phyloP scores from a whole-genome alignment of 495 filamentous ascomycete genomes.

The Mytilinidion resinicola region DNA sequence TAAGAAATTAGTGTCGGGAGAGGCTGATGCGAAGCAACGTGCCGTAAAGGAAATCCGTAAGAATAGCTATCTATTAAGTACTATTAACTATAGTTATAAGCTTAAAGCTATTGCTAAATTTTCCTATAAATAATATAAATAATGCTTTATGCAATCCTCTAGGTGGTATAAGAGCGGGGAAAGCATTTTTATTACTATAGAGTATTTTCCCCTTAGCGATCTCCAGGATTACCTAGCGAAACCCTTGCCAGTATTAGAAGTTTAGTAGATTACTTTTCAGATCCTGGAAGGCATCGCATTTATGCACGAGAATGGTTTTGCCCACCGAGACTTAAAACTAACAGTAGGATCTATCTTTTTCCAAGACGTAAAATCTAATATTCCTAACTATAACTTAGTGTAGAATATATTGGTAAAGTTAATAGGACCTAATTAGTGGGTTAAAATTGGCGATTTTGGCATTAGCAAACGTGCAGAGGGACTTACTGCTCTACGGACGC shows the following conservation, averaged over 20 bases:
- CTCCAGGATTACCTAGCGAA: not conserved
- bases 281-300: slow-evolving; percentile 20
- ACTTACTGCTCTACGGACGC: slow-evolving; percentile 7
- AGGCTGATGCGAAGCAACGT: slow-evolving; percentile 19
- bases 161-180: slow-evolving; percentile 35
- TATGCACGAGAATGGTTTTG: slow-evolving; percentile 31
- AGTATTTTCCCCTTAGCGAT: slow-evolving; percentile 26
- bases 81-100: slow-evolving; percentile 33
- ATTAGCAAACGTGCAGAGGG: slow-evolving; percentile 25
- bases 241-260: not conserved
- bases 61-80: not conserved
- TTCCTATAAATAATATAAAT: slow-evolving; percentile 31
- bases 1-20: slow-evolving; percentile 27
- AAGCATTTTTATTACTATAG: slow-evolving; percentile 38
- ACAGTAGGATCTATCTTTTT: slow-evolving; percentile 10
- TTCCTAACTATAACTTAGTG: too few species aligned
- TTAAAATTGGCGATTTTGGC: slow-evolving; percentile 29
- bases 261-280: slow-evolving; percentile 7
- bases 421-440: slow-evolving; percentile 20
- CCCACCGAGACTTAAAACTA: slow-evolving; percentile 31
- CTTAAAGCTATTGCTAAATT: slow-evolving; percentile 42
- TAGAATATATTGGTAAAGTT: slow-evolving; percentile 27
- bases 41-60: slow-evolving; percentile 33
- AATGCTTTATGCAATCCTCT: slow-evolving; percentile 34
- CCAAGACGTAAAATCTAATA: not conserved